Percentiles rank a stretch among this genome's conserved stretches.
phyloP scores from a whole-genome alignment of 2,329 filamentous ascomycete genomes.

The Penicillium sp. region DNA sequence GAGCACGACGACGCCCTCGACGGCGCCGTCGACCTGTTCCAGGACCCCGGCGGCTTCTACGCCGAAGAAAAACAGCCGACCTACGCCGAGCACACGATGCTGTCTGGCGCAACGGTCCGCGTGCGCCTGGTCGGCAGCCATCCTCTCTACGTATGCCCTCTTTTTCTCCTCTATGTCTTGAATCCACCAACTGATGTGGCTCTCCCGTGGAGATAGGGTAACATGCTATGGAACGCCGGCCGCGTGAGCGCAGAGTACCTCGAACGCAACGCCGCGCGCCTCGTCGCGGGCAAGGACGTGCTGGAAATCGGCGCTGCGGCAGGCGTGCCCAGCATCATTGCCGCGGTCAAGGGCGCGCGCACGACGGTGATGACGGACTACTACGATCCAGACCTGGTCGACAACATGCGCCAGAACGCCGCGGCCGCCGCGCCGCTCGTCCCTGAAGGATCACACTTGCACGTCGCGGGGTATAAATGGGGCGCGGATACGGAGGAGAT shows the following conservation, averaged over 20 bases:
- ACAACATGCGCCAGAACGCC: constrained; percentile 75
- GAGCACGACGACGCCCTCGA: constrained; percentile 30
- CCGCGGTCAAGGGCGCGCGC: constrained; percentile 66
- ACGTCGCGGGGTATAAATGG: constrained; percentile 77
- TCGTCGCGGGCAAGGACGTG: constrained; percentile 66
- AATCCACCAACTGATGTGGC: constrained; percentile 17
- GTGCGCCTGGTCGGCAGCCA: constrained; percentile 81
- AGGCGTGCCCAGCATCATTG: constrained; percentile 76
- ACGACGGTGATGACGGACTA: constrained; percentile 79
- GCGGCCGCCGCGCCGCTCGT: constrained; percentile 48
- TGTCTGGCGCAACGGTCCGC: constrained; percentile 60
- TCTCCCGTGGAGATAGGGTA: constrained; percentile 55
- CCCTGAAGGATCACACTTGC: constrained; percentile 42
- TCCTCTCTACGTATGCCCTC: constrained; percentile 67
- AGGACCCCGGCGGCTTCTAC: constrained; percentile 78
- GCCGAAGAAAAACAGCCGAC: constrained; percentile 72
- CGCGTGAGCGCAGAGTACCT: constrained; percentile 74
- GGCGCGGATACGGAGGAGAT: constrained; percentile 62
- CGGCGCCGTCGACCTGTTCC: constrained; percentile 57
- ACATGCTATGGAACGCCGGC: constrained; percentile 87
- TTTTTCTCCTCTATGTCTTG: background rate
- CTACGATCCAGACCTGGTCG: constrained; percentile 77
- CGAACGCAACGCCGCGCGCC: constrained; percentile 58
- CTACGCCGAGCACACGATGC: constrained; percentile 65
- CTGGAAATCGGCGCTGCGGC: constrained; percentile 88